Evolutionary conservation across 2,329 filamentous ascomycete species (phyloP), one percentile per base, ranked within the genome.

Genomic region (Penicillium sp.): DNA sequence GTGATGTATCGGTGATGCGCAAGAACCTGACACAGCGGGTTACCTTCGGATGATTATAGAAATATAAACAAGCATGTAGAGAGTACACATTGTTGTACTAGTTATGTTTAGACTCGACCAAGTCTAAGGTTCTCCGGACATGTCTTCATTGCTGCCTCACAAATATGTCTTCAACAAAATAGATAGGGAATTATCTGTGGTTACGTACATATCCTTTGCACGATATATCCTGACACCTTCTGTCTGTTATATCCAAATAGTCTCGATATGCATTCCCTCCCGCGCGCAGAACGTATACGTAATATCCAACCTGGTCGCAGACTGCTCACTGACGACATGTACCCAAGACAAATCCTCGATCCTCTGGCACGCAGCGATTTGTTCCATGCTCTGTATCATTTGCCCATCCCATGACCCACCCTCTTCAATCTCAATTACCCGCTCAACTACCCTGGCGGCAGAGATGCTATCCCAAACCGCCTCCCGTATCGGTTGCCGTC

Each of bases 361-460:
- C 60, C 70, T 70, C 57, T 66, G 63, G 63, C 62, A 67, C 44
- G 61, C 18, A 18, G 62, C 22, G 55, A 72, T 69, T 44, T 65
- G 48, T 46, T 66, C 63, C 66, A 70, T 72, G 32, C 57, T 60
- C 47, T 48, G 60, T 59, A 20, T 45, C 38, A 47, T 58, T 13
- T 37, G 47, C 16, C n/a, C 57, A 48, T 50, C 53, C 31, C 47
- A 56, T 56, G 14, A n/a, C 45, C 22, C 59, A 37, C 58, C 57
- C 62, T 74, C 72, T 62, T 75, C 72, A 61, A 76, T 69, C 52
- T 72, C 68, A 8, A 73, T 70, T n/a, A 73, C 59, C 39, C 69
- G 60, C 61, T 73, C 70, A 31, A 74, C 51, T 5, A 72, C 59
- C 49, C 51, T 65, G 14, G 69, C 69, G 40, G 69, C 53, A 52